These are phyloP conservation scores for Aureobasidium sp. DNA, from an alignment of 2,329 filamentous ascomycete genomes.

Conservation along the genomic window DNA sequence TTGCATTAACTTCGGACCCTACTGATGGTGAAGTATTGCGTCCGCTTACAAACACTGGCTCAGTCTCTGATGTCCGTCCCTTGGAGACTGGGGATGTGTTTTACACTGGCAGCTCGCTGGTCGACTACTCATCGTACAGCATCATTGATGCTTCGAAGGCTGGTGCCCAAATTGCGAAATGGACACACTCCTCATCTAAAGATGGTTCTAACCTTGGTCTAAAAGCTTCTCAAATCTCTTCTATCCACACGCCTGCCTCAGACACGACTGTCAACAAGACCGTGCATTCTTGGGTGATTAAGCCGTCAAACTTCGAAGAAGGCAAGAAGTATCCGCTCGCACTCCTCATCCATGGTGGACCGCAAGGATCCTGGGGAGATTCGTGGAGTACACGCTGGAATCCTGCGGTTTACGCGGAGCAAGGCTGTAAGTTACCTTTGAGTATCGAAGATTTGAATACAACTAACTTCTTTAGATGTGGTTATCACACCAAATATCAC, in stretches of 20 bases:
- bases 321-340: slow-evolving; percentile 70
- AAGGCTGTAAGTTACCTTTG: slow-evolving; percentile 49
- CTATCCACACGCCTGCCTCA: slow-evolving; percentile 63
- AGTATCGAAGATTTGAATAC: background rate
- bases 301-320: slow-evolving; percentile 56
- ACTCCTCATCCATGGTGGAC: slow-evolving; percentile 76
- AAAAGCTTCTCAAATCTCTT: slow-evolving; percentile 54
- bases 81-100: slow-evolving; percentile 51
- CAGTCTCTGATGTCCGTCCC: slow-evolving; percentile 46
- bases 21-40: slow-evolving; percentile 34
- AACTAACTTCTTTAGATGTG: slow-evolving; percentile 42
- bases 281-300: slow-evolving; percentile 64
- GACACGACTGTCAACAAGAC: slow-evolving; percentile 44
- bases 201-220: slow-evolving; percentile 61
- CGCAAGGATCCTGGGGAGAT: slow-evolving; percentile 69
- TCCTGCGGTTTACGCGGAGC: slow-evolving; percentile 75
- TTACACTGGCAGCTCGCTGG: slow-evolving; percentile 58
- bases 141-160: slow-evolving; percentile 46
- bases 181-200: slow-evolving; percentile 51
- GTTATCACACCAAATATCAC: slow-evolving; percentile 77
- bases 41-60: slow-evolving; percentile 47
- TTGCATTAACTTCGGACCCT: slow-evolving; percentile 47
- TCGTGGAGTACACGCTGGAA: slow-evolving; percentile 81
- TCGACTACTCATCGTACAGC: slow-evolving; percentile 65
- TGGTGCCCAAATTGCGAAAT: slow-evolving; percentile 24